These are phyloP conservation scores for Trichothecium roseum DNA, from an alignment of 2,329 filamentous ascomycete genomes.

Conservation along the genomic window DNA sequence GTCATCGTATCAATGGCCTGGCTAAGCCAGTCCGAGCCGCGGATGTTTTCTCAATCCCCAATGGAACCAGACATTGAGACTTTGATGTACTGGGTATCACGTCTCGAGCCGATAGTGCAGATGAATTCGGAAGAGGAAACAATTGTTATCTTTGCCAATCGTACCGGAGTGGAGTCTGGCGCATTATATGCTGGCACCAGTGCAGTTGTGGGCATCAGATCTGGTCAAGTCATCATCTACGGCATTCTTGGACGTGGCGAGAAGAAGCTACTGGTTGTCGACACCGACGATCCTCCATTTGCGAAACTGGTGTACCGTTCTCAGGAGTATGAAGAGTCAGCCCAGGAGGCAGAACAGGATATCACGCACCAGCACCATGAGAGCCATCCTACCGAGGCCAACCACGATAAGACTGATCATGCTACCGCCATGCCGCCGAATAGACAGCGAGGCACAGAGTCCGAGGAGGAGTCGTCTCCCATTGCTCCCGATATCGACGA, in stretches of 20 bases:
- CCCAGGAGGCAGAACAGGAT: too few species aligned
- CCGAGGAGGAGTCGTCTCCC: too few species aligned
- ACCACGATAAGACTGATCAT: too few species aligned
- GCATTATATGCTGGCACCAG: slow-evolving; percentile 65
- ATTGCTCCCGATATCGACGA: too few species aligned
- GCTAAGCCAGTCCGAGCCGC: slow-evolving; percentile 49
- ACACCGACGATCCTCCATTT: slow-evolving; percentile 38
- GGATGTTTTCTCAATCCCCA: slow-evolving; percentile 32
- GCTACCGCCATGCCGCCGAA: too few species aligned
- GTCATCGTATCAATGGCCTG: slow-evolving; percentile 71
- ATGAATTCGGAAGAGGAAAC: slow-evolving; percentile 43
- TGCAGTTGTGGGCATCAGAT: slow-evolving; percentile 54
- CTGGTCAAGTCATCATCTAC: slow-evolving; percentile 56
- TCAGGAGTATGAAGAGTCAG: slow-evolving; percentile 9
- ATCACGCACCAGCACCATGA: too few species aligned
- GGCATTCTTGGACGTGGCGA: slow-evolving; percentile 61
- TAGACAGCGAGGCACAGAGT: too few species aligned
- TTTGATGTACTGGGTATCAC: slow-evolving; percentile 64
- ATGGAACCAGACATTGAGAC: slow-evolving; percentile 61
- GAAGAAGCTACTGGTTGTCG: slow-evolving; percentile 56
- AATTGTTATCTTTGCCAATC: slow-evolving; percentile 62
- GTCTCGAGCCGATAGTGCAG: slow-evolving; percentile 55
- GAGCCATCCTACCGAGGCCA: too few species aligned
- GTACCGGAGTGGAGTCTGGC: slow-evolving; percentile 54
- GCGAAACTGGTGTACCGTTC: slow-evolving; percentile 30